phyloP scores from a whole-genome alignment of 345 rosid genomes.

The Lepidium sativum region DNA sequence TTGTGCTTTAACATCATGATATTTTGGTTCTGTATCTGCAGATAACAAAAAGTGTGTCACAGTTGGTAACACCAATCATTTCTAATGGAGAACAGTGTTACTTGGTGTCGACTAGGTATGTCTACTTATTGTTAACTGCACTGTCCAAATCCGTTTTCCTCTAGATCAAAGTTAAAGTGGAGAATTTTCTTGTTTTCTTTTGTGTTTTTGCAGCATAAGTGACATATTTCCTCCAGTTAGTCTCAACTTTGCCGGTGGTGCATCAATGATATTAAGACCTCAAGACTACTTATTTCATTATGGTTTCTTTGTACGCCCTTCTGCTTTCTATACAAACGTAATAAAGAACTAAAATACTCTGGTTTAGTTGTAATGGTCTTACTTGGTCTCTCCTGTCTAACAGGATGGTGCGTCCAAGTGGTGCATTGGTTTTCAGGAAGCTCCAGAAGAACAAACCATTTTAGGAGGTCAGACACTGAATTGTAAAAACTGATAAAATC shows the following conservation, averaged over 20 bases:
- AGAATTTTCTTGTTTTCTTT: neutral
- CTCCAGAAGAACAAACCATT: constrained; percentile 52
- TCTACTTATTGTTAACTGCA: neutral
- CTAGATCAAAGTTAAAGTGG: neutral
- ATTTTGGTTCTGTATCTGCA: constrained; percentile 21
- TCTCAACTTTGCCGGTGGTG: constrained; percentile 83
- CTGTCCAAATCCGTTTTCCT: constrained; percentile 3
- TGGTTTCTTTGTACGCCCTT: constrained; percentile 58
- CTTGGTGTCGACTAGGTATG: constrained; percentile 65
- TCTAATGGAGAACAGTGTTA: constrained; percentile 78
- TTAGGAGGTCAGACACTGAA: constrained; percentile 65
- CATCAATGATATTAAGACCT: constrained; percentile 72
- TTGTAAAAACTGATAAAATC: neutral
- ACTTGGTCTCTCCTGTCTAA: neutral
- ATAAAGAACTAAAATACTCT: neutral
- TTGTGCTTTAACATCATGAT: neutral
- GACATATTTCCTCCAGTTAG: constrained; percentile 68
- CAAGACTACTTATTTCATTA: constrained; percentile 74
- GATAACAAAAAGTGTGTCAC: constrained; percentile 58
- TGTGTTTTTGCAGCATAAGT: constrained; percentile 39
- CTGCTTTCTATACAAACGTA: neutral
- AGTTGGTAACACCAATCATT: constrained; percentile 47
- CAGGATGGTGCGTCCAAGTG: constrained; percentile 78
- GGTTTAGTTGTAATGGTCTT: neutral
- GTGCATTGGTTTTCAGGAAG: constrained; percentile 82